Conservation (phyloP, 163 green algal genomes). For the Coccomyxa subellipsoidea region DNA sequence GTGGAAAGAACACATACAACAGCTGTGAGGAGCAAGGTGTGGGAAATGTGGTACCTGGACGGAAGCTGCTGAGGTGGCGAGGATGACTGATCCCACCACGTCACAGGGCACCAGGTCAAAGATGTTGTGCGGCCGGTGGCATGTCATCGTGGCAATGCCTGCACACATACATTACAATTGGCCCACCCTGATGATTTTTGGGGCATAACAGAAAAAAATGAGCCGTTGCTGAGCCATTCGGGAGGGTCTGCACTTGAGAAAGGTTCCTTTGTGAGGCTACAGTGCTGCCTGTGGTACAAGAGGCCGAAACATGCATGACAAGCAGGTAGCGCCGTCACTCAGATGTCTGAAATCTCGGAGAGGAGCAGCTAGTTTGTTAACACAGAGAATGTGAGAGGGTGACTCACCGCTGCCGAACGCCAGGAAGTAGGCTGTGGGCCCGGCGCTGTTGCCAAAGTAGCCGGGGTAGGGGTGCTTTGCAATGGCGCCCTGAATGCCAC, state of each 20-base stretch:
- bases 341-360: too few species aligned
- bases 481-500: conserved; percentile 37
- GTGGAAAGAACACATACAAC: too few species aligned
- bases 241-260: too few species aligned
- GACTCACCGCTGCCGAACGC: conserved; percentile 38
- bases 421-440: conserved; percentile 26
- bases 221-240: too few species aligned
- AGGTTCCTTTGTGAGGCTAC: too few species aligned
- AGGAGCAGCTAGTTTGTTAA: background rate
- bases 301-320: too few species aligned
- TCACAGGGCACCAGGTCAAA: conserved; percentile 57
- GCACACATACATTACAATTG: background rate
- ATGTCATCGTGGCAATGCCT: conserved; percentile 18
- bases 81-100: conserved; percentile 31
- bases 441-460: conserved; percentile 56
- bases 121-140: conserved; percentile 15
- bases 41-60: too few species aligned
- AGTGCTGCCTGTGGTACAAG: too few species aligned
- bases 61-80: conserved; percentile 2
- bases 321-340: too few species aligned
- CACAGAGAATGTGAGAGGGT: background rate
- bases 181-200: too few species aligned
- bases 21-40: too few species aligned
- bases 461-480: conserved; percentile 50
- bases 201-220: too few species aligned